phyloP scores from a whole-genome alignment of 805 yeast genomes.

The Metschnikowia santaceciliae region DNA sequence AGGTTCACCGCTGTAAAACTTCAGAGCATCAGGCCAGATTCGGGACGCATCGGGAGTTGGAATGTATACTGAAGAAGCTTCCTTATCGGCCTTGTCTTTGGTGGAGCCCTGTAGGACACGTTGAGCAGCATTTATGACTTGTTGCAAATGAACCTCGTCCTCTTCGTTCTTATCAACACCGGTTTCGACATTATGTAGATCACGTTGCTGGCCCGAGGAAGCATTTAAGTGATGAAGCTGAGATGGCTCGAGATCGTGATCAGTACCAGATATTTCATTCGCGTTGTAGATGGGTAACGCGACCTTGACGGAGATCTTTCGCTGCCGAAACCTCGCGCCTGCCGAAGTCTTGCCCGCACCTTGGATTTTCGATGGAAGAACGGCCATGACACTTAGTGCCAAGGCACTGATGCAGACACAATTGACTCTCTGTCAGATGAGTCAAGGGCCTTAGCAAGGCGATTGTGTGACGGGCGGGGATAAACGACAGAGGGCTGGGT shows the following conservation, averaged over 20 bases:
- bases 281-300: constrained; percentile 73
- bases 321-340: constrained; percentile 82
- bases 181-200: constrained; percentile 84
- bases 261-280: constrained; percentile 75
- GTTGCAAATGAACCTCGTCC: constrained; percentile 92
- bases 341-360: constrained; percentile 32
- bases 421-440: constrained; percentile 1
- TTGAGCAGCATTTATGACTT: constrained; percentile 78
- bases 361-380: constrained; percentile 36
- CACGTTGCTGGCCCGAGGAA: constrained; percentile 70
- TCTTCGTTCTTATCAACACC: constrained; percentile 98
- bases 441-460: constrained; percentile 2
- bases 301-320: constrained; percentile 91
- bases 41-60: constrained; percentile 96
- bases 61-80: constrained; percentile 56
- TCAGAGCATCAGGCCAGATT: constrained; percentile 71
- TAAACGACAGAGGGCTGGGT: constrained; percentile 9
- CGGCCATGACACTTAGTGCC: constrained; percentile 31
- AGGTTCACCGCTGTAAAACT: constrained; percentile 58
- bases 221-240: constrained; percentile 39
- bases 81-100: constrained; percentile 24
- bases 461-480: not conserved
- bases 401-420: constrained; percentile 7
- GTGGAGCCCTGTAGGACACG: constrained; percentile 47
- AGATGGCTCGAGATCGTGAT: constrained; percentile 43